Percentiles rank a stretch among this genome's conserved stretches.
Evolutionary conservation across 495 filamentous ascomycete species (phyloP).

Genomic region (Aspergillus diversus): DNA sequence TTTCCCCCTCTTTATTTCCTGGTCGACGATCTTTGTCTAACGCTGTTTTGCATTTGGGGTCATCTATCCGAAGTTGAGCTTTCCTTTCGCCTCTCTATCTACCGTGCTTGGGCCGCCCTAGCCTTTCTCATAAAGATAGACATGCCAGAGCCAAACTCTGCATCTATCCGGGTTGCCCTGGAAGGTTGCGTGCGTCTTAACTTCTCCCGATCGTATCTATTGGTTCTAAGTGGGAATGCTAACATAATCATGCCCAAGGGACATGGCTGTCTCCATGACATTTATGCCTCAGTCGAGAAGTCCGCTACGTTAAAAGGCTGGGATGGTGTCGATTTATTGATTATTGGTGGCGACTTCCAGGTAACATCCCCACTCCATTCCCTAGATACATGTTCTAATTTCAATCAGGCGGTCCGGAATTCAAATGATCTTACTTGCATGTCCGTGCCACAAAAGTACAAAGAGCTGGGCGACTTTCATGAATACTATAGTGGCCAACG

Average conservation of each 20-base stretch:
- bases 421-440: conserved; percentile 82
- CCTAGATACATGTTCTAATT: conserved; percentile 22
- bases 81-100: neutral
- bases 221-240: conserved; percentile 21
- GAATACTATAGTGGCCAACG: conserved; percentile 84
- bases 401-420: conserved; percentile 77
- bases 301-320: conserved; percentile 68
- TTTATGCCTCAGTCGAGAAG: conserved; percentile 74
- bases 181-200: conserved; percentile 76
- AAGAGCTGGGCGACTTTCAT: conserved; percentile 83
- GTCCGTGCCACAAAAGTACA: conserved; percentile 83
- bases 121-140: conserved; percentile 18
- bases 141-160: conserved; percentile 6
- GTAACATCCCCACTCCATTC: conserved; percentile 39
- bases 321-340: conserved; percentile 77
- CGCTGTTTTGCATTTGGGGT: no score
- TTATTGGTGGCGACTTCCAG: conserved; percentile 92
- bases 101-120: neutral
- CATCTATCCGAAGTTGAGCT: neutral
- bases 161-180: conserved; percentile 58
- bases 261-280: conserved; percentile 86
- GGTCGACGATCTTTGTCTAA: neutral
- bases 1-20: no score
- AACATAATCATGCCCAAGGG: conserved; percentile 55
- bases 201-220: neutral